Base-by-base conservation (phyloP, 768 basidiomycete species). In the Lentinus brumalis region DNA sequence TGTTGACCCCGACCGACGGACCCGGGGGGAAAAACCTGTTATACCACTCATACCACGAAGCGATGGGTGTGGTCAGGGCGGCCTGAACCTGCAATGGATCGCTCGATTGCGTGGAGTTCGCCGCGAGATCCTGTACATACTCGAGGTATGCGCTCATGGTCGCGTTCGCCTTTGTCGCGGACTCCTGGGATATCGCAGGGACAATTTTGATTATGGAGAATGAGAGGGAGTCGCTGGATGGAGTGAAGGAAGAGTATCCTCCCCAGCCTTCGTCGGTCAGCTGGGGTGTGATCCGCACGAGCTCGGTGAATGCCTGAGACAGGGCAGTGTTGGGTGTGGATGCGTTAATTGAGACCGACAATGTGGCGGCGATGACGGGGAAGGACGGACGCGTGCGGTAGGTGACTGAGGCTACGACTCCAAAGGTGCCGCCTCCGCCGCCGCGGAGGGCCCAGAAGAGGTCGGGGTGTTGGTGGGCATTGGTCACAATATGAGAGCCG, bases 401-500 rank as follows among this genome's bases (percentile, higher is more conserved):
- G 0, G 82, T 82, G 5, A 76, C 77, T 1, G 78, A 79, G 3
- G 76, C 63, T 9, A 75, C 78, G n/a, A 76, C 71, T 42, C 71
- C 77, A 55, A 72, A 77, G 0, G 74, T 73, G 14, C 71, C 70
- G 4, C 76, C 75, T 0, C 76, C 79, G 2, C 79, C 79, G 9
- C 80, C 80, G 6, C 77, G 68, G 21, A 85, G 77, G 15, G 82
- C 84, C 61, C 77, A 85, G 71, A 83, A 84, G 0, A 84, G 75
- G 67, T 84, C 83, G 57, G 75, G 56, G 58, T 84, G 79, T 60
- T 83, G 70, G 46, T 71, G 71, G 14, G 73, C 75, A 67, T 82
- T 84, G 3, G 73, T 82, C 2, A 72, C 74, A 31, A 79, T 74
- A 57, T 71, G 68, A 16, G 71, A 58, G 0, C 83, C 84, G 64